Evolutionary conservation across 306 rosid genomes (phyloP).

Genomic region (Bauhinia variegata): DNA sequence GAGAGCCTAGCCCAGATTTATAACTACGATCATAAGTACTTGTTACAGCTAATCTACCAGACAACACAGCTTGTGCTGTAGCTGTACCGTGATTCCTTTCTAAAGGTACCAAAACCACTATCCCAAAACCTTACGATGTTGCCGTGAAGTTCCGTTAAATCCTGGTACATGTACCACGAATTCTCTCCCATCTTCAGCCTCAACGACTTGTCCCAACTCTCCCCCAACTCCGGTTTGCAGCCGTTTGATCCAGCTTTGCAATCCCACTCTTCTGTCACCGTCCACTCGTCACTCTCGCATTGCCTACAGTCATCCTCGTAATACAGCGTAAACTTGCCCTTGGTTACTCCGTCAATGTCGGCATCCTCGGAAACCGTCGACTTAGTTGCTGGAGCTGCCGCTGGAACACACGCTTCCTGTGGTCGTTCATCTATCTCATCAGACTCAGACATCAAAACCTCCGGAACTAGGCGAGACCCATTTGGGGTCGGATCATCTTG

Average conservation of each 20-base stretch:
- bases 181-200: constrained; percentile 43
- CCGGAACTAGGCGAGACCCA: neutral
- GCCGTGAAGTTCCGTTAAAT: constrained; percentile 66
- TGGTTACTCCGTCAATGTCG: constrained; percentile 40
- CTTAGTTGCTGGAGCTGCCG: neutral
- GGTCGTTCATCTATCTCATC: neutral
- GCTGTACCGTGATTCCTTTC: constrained; percentile 19
- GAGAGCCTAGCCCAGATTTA: neutral
- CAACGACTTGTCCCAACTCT: constrained; percentile 51
- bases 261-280: constrained; percentile 33
- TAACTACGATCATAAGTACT: too few relatives aligned
- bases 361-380: neutral
- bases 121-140: constrained; percentile 73
- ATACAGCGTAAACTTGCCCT: constrained; percentile 45
- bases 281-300: neutral
- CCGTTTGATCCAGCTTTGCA: neutral
- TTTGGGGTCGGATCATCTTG: neutral
- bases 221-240: constrained; percentile 48
- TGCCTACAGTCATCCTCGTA: constrained; percentile 33
- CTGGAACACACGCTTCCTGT: neutral
- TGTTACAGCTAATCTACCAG: constrained; percentile 31
- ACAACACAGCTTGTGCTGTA: constrained; percentile 35
- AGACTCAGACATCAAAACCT: constrained; percentile 16
- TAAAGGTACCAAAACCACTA: constrained; percentile 5
- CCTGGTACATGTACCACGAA: constrained; percentile 67